These are phyloP conservation scores for Ustilago bromivora DNA, from an alignment of 1,284 basidiomycete species.

Conservation along the genomic window DNA sequence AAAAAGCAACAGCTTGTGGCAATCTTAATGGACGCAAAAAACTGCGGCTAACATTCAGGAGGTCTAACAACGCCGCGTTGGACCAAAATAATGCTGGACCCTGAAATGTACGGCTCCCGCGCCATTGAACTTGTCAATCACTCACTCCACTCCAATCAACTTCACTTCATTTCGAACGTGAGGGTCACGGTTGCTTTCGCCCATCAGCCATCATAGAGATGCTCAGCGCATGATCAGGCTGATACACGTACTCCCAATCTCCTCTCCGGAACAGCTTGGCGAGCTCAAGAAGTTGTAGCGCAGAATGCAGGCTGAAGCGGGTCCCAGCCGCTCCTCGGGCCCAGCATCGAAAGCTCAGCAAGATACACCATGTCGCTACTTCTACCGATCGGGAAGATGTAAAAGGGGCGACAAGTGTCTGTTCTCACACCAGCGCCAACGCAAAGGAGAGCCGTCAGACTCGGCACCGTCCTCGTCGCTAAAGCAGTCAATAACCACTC, in stretches of 20 bases:
- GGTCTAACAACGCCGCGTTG: neutral
- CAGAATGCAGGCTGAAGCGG: constrained; percentile 20
- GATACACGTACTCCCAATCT: neutral
- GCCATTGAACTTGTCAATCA: neutral
- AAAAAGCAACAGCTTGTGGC: constrained; percentile 12
- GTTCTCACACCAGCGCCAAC: constrained; percentile 30
- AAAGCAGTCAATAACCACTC: neutral
- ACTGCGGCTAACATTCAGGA: constrained; percentile 5
- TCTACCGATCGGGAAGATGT: constrained; percentile 39
- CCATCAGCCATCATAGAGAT: constrained; percentile 4
- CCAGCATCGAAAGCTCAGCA: neutral
- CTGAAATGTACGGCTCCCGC: constrained; percentile 1
- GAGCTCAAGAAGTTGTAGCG: neutral
- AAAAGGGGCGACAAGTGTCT: constrained; percentile 34
- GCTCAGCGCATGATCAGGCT: neutral
- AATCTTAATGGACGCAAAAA: neutral
- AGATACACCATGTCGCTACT: constrained; percentile 34
- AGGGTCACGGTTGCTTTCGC: neutral
- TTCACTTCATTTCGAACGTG: neutral
- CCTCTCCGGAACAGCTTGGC: neutral
- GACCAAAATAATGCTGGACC: constrained; percentile 6
- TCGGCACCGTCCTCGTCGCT: neutral
- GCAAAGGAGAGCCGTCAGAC: neutral
- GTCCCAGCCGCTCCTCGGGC: constrained; percentile 1
- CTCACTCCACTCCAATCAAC: neutral